Base-by-base conservation (phyloP, 2,329 filamentous ascomycete species). In the Colletotrichum incanum region DNA sequence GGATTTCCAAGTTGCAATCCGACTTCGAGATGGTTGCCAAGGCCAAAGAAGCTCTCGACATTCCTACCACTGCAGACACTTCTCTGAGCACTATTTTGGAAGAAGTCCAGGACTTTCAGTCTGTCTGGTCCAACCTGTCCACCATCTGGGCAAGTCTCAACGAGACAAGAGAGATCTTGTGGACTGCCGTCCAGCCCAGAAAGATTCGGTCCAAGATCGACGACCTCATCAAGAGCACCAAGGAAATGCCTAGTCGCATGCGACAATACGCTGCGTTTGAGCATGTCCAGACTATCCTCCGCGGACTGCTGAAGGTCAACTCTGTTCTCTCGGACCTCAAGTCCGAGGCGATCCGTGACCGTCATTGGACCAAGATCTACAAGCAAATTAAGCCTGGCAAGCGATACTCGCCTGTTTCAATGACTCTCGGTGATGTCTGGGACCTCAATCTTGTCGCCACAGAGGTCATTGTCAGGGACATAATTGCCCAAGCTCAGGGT, bases 231-330 rank as follows among this genome's bases (percentile, higher is more conserved):
- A 98, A 98, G 86, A 97, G 97, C 89, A 98, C 95, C 45, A 98
- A 98, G 84, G 96, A 98, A 74, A 98, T 99, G 96, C 96, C 97
- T 0, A 98, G 95, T 82, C 92, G 96, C 72, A 98, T 99, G 96
- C 92, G 97, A 73, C 97, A 99, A 79, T 99, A 99, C 82, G 96
- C 97, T 76, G 97, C 97, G n/a, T 99, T 99, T 80, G 97, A 99
- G 82, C 96, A 99, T 79, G 95, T 99, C 49, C 97, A 99, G 80
- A 94, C 91, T 74, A 93, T 97, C 39, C 89, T 99, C 50, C 93
- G 95, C 55, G 92, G 95, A 74, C 89, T 97, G 60, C 88, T 98
- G 74, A 98, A 98, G 81, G 94, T 97, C 76, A 99, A 98, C 79
- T 88, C 92, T 14, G 88, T 98, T 43, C 88, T 99, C 4, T 90